These are phyloP conservation scores for Neltuma alba DNA, from an alignment of 306 rosid genomes.

Conservation along the genomic window DNA sequence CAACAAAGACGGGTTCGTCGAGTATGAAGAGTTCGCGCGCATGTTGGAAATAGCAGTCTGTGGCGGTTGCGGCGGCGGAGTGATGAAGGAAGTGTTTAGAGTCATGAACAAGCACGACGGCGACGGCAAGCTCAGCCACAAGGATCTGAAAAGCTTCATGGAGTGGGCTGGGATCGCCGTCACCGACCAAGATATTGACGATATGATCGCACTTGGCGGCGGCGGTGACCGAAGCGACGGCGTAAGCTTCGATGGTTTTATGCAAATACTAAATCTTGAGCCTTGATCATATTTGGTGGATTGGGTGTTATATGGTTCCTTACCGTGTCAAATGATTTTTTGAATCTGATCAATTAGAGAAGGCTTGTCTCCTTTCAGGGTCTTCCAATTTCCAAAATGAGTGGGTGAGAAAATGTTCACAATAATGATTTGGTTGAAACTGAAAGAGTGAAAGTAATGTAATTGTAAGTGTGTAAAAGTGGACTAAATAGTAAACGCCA, in stretches of 20 bases:
- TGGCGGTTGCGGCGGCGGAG: slow-evolving; percentile 34
- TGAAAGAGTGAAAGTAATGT: no score
- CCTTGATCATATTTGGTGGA: no score
- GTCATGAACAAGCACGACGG: slow-evolving; percentile 88
- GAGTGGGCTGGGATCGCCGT: slow-evolving; percentile 60
- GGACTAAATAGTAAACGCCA: no score
- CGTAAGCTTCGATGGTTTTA: slow-evolving; percentile 64
- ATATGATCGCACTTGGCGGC: slow-evolving; percentile 73
- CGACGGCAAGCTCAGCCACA: slow-evolving; percentile 77
- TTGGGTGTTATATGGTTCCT: no score
- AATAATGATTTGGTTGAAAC: no score
- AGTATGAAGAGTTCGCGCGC: slow-evolving; percentile 85
- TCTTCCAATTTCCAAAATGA: no score
- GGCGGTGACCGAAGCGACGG: slow-evolving; percentile 56
- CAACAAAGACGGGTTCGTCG: slow-evolving; percentile 74
- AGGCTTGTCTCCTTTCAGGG: no score
- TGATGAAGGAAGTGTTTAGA: slow-evolving; percentile 83
- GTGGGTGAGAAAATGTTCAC: no score
- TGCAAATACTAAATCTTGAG: slow-evolving; percentile 69
- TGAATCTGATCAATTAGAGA: no score
- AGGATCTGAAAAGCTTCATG: slow-evolving; percentile 72
- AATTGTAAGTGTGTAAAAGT: no score
- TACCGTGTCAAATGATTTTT: no score
- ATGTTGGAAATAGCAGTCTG: slow-evolving; percentile 47
- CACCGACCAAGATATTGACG: slow-evolving; percentile 62